A percentile compares a stretch with the other conserved stretches of the same genome.
Evolutionary conservation across 202 grass and related monocot genomes (phyloP).

Genomic region (Zizania palustris): DNA sequence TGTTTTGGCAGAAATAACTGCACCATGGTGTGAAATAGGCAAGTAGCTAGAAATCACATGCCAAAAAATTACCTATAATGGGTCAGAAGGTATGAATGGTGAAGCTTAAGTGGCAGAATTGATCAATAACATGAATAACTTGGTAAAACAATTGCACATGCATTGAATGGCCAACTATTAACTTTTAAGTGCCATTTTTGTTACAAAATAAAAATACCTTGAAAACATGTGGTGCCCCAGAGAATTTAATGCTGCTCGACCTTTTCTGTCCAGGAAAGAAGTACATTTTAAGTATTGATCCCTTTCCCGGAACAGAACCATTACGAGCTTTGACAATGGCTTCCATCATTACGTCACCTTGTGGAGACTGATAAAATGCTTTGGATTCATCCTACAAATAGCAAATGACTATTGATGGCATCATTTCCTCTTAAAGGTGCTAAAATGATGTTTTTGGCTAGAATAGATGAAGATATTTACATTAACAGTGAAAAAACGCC

Average conservation of each 20-base stretch:
- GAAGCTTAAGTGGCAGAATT: constrained; percentile 20
- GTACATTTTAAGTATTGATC: constrained; percentile 99
- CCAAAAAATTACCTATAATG: constrained; percentile 17
- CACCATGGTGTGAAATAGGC: constrained; percentile 21
- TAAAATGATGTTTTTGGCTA: constrained; percentile 28
- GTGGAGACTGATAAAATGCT: constrained; percentile 56
- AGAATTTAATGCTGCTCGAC: constrained; percentile 72
- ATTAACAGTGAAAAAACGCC: constrained; percentile 82
- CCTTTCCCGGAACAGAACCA: constrained; percentile 95
- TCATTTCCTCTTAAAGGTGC: constrained; percentile 20
- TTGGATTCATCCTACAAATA: constrained; percentile 76
- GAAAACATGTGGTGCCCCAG: constrained; percentile 77
- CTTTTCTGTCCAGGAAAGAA: constrained; percentile 92
- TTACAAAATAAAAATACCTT: constrained; percentile 62
- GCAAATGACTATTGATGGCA: constrained; percentile 37
- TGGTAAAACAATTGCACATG: constrained; percentile 23
- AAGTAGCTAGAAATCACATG: constrained; percentile 16
- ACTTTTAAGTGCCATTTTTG: background rate
- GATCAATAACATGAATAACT: constrained; percentile 12
- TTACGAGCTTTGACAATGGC: constrained; percentile 80
- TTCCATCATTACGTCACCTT: constrained; percentile 85
- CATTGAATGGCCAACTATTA: constrained; percentile 2
- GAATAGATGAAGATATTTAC: constrained; percentile 66
- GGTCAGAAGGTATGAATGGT: constrained; percentile 28
- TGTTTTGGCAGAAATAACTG: background rate